Conservation (phyloP, 2,329 filamentous ascomycete species). For the Nakataea oryzae region DNA sequence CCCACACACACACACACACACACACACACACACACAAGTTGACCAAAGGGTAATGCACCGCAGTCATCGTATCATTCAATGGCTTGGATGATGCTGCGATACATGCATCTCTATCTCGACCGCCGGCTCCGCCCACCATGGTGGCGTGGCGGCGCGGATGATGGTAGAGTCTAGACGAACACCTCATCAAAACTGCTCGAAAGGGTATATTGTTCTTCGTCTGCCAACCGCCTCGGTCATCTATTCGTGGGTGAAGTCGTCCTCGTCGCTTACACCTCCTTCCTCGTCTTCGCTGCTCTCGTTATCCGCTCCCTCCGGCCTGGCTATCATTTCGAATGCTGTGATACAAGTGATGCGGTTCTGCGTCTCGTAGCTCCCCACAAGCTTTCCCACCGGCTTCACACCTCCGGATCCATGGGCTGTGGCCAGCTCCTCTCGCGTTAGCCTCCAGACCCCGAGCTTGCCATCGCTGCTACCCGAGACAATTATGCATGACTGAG, state of each 20-base stretch:
- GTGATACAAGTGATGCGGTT: slow-evolving; percentile 84
- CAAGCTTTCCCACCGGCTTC: slow-evolving; percentile 45
- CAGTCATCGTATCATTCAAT: no score
- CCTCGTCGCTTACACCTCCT: slow-evolving; percentile 27
- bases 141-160: no score
- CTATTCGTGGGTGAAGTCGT: slow-evolving; percentile 11
- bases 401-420: not conserved
- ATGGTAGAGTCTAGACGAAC: no score
- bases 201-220: no score
- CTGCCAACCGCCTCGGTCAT: not conserved
- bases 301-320: slow-evolving; percentile 49
- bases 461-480: slow-evolving; percentile 79
- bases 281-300: slow-evolving; percentile 31
- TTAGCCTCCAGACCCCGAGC: slow-evolving; percentile 65
- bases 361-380: slow-evolving; percentile 74
- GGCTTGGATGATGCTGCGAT: no score
- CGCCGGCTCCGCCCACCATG: no score
- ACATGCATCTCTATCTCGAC: no score
- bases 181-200: no score
- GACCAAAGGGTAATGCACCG: no score
- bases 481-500: slow-evolving; percentile 42
- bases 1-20: no score
- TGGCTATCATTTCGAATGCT: slow-evolving; percentile 74
- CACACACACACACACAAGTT: no score
- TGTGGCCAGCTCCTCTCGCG: not conserved